A percentile compares a stretch with the other conserved stretches of the same genome.
These are phyloP conservation scores for Lyophyllum shimeji DNA, from an alignment of 768 basidiomycete genomes.

Conservation along the genomic window DNA sequence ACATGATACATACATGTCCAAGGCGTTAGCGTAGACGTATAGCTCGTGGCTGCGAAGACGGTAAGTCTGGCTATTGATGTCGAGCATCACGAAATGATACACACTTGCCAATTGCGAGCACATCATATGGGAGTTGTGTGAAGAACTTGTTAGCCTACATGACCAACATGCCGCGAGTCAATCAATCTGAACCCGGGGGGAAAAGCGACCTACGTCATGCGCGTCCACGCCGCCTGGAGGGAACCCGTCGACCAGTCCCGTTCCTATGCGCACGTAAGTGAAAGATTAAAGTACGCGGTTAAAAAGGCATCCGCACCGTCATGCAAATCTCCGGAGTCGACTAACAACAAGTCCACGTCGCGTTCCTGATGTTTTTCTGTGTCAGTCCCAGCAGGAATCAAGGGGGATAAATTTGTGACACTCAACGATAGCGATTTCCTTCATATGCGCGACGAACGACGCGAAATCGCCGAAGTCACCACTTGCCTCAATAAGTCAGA, in stretches of 20 bases:
- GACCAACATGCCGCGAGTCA: not conserved
- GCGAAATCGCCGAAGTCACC: constrained; percentile 81
- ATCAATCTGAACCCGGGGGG: too few species aligned
- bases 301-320: constrained; percentile 42
- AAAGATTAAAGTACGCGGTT: not conserved
- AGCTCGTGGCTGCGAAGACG: constrained; percentile 65
- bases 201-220: constrained; percentile 51
- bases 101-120: constrained; percentile 83
- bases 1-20: constrained; percentile 56
- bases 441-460: constrained; percentile 86
- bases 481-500: constrained; percentile 17
- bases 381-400: not conserved
- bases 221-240: constrained; percentile 70
- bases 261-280: constrained; percentile 39
- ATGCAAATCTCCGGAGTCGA: constrained; percentile 78
- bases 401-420: not conserved
- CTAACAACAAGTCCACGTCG: constrained; percentile 82
- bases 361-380: constrained; percentile 42
- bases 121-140: constrained; percentile 72
- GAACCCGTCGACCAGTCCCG: constrained; percentile 76
- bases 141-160: constrained; percentile 72
- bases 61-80: not conserved
- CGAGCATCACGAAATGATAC: constrained; percentile 20
- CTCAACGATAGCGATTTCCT: constrained; percentile 60
- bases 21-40: constrained; percentile 66